Evolutionary conservation across 371 early-diverging fungal species (phyloP), one percentile per base, ranked within the genome.

Genomic region (Chytridium lagenaria): DNA sequence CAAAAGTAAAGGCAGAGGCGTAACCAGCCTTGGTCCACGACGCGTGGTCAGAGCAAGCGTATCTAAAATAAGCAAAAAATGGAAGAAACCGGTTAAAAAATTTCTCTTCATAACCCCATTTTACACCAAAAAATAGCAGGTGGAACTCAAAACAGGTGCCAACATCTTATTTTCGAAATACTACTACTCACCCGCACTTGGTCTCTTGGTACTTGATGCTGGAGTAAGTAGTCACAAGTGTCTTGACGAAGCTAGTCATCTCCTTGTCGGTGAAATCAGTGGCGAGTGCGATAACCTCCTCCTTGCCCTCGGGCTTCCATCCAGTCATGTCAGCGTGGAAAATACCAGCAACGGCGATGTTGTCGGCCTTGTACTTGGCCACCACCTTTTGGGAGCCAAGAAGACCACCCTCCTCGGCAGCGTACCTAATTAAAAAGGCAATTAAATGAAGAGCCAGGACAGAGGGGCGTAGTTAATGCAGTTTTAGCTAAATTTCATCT

Each of bases 301-400:
- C 80, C 59, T 78, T 79, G 66, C 86, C 88, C 72, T 88, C 81
- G 1, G 79, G 76, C 5, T 49, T 39, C 75, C 90, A 97, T 31
- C 97, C 98, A 28, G 96, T 94, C 91, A 90, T 90, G 73, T 92
- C 91, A 36, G 84, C 74, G 76, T 94, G 92, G 63, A 95, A 80
- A 89, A 93, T 90, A 39, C 90, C 96, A n/a, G 84, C 82, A 16
- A 85, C 80, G 16, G 40, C 40, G 15, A 74, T 72, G 16, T 80
- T 81, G 36, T 82, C 80, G 23, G 80, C 68, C 70, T 81, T 78
- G 81, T 96, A 98, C 23, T 80, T 73, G 33, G 84, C 75, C 16
- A 93, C 93, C 16, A 98, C 89, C 57, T 83, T 93, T 82, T 96
- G 94, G 28, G 93, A 93, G n/a, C 98, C 98, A 12, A 97, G 87